phyloP scores from a whole-genome alignment of 1,284 basidiomycete genomes.

The Heterobasidion annosum region DNA sequence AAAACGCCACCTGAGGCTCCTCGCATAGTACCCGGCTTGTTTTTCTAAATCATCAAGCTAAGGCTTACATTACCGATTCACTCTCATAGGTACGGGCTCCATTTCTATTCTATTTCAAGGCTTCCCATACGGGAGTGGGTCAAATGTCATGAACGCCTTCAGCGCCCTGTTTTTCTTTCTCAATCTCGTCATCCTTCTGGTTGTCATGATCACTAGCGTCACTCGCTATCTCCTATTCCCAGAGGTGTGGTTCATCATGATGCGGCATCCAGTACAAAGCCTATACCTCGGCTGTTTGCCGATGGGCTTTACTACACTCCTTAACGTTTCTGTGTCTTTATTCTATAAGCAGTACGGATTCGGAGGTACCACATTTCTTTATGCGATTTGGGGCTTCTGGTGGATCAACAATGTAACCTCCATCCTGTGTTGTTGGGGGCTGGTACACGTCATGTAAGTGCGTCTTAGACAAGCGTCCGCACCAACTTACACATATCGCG shows the following conservation, averaged over 20 bases:
- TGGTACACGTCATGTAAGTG: slow-evolving; percentile 58
- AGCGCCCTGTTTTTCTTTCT: slow-evolving; percentile 52
- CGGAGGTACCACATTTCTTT: slow-evolving; percentile 48
- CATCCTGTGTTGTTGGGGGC: slow-evolving; percentile 50
- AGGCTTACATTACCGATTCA: neutral
- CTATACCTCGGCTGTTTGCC: slow-evolving; percentile 64
- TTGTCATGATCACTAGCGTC: slow-evolving; percentile 38
- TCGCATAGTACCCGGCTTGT: neutral
- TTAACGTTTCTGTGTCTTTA: slow-evolving; percentile 39
- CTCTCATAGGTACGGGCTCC: slow-evolving; percentile 41
- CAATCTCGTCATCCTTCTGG: slow-evolving; percentile 52
- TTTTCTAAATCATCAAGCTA: neutral
- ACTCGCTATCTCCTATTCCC: slow-evolving; percentile 50
- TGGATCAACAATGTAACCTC: slow-evolving; percentile 61
- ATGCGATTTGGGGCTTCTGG: slow-evolving; percentile 65
- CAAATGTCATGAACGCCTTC: slow-evolving; percentile 29
- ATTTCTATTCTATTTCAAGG: slow-evolving; percentile 42
- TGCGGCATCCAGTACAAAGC: slow-evolving; percentile 54
- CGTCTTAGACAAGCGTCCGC: neutral
- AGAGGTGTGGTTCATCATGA: slow-evolving; percentile 43
- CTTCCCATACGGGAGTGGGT: slow-evolving; percentile 43
- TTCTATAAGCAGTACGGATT: slow-evolving; percentile 34
- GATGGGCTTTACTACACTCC: slow-evolving; percentile 64
- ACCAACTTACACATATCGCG: neutral
- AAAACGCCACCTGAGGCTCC: no score